Base-by-base conservation (phyloP, 768 basidiomycete species). In the Tylopilus vinaceipallidus region DNA sequence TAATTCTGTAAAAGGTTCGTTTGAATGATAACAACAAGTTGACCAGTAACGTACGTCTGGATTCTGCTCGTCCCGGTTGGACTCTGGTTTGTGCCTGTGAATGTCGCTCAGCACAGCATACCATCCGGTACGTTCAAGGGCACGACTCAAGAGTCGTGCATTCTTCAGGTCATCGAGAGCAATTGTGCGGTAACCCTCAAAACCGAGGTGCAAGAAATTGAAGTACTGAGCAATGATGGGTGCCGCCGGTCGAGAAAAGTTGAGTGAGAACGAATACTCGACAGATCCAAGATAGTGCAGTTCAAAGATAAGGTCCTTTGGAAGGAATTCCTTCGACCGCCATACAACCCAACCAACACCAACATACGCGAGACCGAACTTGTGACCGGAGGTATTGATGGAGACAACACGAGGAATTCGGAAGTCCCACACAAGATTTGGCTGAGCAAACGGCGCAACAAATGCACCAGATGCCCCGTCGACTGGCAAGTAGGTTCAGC, bases 231-330 rank as follows among this genome's bases (percentile, higher is more conserved):
- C 78, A 45, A 83, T 74, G 56, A 82, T 79, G 4, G 82, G 82
- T 42, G 79, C 78, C 32, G 81, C 80, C 13, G 82, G 77, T 14
- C 80, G 78, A 41, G 79, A 81, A 64, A 81, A 82, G 68, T 82
- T 81, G 49, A 81, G 70, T 17, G 80, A 81, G 67, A 83, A 86
- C 1, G 86, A 86, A 65, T 93, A 94, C 65, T 95, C 90, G 49
- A 78, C 73, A 32, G 64, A 74, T 37, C 74, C 74, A 26, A 73
- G 69, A 66, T 75, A 80, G 63, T 80, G 73, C 20, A 78, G 69
- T 62, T 77, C 84, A 50, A 86, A 86, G 56, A 86, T 82, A 53
- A 86, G 77, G 53, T 86, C 85, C 59, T 84, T 83, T 5, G 83
- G 85, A 24, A 86, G 74, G 60, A 68, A 72, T 43, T 75, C 62